These are phyloP conservation scores for Vaucheria bursata DNA, from an alignment of 352 stramenopile genomes.

Conservation along the genomic window DNA sequence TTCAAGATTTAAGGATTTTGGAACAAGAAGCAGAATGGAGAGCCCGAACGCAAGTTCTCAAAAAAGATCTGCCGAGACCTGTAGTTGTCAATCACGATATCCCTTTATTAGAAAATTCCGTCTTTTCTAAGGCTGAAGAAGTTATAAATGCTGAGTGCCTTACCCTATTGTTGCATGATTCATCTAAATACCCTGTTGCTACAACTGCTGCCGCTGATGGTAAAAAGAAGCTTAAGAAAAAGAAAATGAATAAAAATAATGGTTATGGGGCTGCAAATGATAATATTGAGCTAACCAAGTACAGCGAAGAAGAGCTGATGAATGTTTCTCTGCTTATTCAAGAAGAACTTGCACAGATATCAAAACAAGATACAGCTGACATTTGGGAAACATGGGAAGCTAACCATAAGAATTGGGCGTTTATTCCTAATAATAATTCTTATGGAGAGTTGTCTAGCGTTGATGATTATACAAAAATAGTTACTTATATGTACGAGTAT, in stretches of 20 bases:
- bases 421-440: slow-evolving; percentile 38
- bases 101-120: not conserved
- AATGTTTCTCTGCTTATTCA: slow-evolving; percentile 26
- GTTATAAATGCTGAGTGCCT: not conserved
- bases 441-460: slow-evolving; percentile 35
- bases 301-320: slow-evolving; percentile 25
- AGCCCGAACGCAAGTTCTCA: slow-evolving; percentile 45
- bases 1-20: slow-evolving; percentile 53
- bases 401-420: slow-evolving; percentile 29
- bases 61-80: slow-evolving; percentile 50
- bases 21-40: slow-evolving; percentile 57
- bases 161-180: not conserved
- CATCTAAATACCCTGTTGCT: slow-evolving; percentile 9
- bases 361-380: slow-evolving; percentile 5
- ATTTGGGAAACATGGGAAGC: slow-evolving; percentile 25
- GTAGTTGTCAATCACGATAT: not conserved
- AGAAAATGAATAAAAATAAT: not conserved
- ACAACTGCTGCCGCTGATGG: not conserved
- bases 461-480: slow-evolving; percentile 22
- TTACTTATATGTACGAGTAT: slow-evolving; percentile 25
- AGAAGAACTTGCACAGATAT: slow-evolving; percentile 10
- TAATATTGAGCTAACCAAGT: slow-evolving; percentile 28
- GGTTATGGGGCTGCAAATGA: slow-evolving; percentile 1
- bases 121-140: not conserved
- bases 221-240: not conserved